Base-by-base conservation (phyloP, 805 yeast genomes). In the Jamesozyma spencerorum region DNA sequence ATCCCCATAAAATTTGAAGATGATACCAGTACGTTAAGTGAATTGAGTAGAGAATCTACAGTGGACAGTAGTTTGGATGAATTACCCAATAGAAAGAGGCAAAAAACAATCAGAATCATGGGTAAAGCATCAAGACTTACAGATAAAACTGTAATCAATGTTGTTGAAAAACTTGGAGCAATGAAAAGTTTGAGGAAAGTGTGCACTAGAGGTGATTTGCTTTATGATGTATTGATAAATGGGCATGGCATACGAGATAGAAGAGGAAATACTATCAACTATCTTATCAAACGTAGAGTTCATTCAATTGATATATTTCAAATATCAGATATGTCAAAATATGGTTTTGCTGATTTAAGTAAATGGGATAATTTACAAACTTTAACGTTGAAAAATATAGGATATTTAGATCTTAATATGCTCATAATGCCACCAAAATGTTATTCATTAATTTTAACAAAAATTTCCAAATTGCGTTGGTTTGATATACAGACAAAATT, bases 241-340 rank as follows among this genome's bases (percentile, higher is more conserved):
- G 44, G 50, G 11, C 62, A 57, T 33, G 63, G 64, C 10, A 44
- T 49, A 4, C 46, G 60, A 31, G 60, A 56, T 34, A 51, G 55
- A 31, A 55, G 60, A 3, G 60, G 60, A 3, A 49, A 47, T 22
- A 48, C 55, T 2, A 51, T 60, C 3, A 53, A 45, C 24, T 55
- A 53, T 31, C 19, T 49, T 5, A 50, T 51, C 7, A 51, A 50
- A 39, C 48, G 48, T 30, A 45, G 53, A 32, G 48, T 55, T 2
- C 22, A 37, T 20, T 39, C 34, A 12, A 36, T 60, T 8, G 45
- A 42, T 34, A 22, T 58, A 2, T 34, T 40, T 28, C 48, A 47
- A 41, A 19, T 47, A 26, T 38, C 40, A 13, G 41, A 47, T 22
- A 20, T 46, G 7, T 38, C 54, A 14, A 36, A 32, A 22, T 35